Conservation (phyloP, 2,329 filamentous ascomycete species). For the Exophiala spinifera region DNA sequence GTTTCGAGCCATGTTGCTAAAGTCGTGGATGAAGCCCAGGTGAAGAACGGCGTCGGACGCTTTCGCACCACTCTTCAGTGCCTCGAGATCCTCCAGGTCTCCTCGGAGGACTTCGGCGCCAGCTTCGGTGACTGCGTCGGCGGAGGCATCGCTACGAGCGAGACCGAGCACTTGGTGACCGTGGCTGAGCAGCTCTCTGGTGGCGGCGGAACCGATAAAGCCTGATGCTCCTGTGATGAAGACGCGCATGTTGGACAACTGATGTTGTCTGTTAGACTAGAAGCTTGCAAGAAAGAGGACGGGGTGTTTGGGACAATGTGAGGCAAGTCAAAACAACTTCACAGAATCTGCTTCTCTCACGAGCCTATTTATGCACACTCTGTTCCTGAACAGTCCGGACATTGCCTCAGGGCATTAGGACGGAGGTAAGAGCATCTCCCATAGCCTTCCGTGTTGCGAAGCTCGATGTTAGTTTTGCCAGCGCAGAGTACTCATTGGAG, state of each 20-base stretch:
- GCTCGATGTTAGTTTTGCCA: too few species aligned
- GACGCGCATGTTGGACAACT: conserved; percentile 31
- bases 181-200: conserved; percentile 38
- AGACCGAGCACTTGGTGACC: conserved; percentile 45
- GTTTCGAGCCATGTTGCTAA: conserved; percentile 34
- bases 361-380: not conserved
- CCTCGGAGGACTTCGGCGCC: conserved; percentile 38
- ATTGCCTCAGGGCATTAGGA: not conserved
- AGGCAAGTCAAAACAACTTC: not conserved
- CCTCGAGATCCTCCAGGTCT: conserved; percentile 36
- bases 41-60: conserved; percentile 41
- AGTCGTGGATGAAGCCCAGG: conserved; percentile 44
- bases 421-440: not conserved
- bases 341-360: not conserved
- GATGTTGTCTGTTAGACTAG: not conserved
- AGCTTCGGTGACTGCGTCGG: conserved; percentile 31
- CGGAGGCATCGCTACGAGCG: conserved; percentile 36
- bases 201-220: conserved; percentile 42
- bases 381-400: not conserved
- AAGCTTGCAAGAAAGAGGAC: not conserved
- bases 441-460: not conserved
- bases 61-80: conserved; percentile 35
- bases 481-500: too few species aligned
- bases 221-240: conserved; percentile 47
- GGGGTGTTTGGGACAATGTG: not conserved